Percentiles rank a stretch among this genome's conserved stretches.
These are phyloP conservation scores for Cercospora nicotianae DNA, from an alignment of 2,329 filamentous ascomycete species.

Conservation along the genomic window DNA sequence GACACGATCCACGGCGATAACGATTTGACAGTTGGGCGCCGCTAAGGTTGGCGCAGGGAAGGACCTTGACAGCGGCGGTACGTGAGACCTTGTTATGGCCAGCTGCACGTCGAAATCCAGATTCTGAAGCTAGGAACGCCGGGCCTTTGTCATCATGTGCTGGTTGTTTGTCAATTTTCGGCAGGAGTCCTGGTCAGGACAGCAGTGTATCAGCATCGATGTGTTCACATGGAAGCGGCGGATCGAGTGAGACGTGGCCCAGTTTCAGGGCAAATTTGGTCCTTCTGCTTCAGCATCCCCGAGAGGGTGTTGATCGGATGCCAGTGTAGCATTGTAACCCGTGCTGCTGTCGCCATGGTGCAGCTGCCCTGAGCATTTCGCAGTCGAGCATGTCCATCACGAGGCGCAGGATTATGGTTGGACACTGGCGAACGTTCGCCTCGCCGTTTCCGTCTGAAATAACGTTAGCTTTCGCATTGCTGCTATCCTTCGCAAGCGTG, in stretches of 20 bases:
- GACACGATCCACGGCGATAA: not conserved
- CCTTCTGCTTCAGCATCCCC: not conserved
- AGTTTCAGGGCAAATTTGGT: not conserved
- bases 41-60: not conserved
- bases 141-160: not conserved
- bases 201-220: not conserved
- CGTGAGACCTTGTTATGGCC: not conserved
- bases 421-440: not conserved
- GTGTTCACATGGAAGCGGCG: not conserved
- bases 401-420: not conserved
- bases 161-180: not conserved
- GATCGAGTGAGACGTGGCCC: not conserved
- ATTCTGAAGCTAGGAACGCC: not conserved
- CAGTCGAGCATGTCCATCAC: not conserved
- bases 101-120: not conserved
- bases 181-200: not conserved
- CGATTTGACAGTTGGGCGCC: not conserved
- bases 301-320: not conserved
- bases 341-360: not conserved
- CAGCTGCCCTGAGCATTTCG: not conserved
- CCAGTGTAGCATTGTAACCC: not conserved
- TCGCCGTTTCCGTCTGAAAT: not conserved
- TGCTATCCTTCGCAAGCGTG: not conserved
- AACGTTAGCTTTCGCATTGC: not conserved
- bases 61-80: not conserved